These are phyloP conservation scores for Diaporthe longicolla DNA, from an alignment of 2,329 filamentous ascomycete species.

Conservation along the genomic window DNA sequence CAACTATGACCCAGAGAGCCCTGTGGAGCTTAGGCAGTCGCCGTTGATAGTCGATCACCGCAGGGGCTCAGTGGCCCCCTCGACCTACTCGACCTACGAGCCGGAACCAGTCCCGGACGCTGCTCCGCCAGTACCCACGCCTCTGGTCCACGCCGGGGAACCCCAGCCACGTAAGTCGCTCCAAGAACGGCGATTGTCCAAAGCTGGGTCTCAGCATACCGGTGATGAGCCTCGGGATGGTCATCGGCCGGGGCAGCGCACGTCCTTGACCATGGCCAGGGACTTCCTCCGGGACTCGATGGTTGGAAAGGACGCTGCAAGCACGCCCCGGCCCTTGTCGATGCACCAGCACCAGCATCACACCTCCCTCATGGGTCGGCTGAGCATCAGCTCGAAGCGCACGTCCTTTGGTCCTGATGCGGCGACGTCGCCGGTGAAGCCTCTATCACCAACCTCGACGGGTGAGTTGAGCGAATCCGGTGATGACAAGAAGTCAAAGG, in stretches of 20 bases:
- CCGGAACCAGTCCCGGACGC: slow-evolving; percentile 48
- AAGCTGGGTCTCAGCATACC: slow-evolving; percentile 48
- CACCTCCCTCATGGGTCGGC: slow-evolving; percentile 69
- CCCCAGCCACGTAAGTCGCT: slow-evolving; percentile 60
- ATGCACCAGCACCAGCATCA: slow-evolving; percentile 57
- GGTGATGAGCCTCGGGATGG: slow-evolving; percentile 44
- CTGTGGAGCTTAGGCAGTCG: slow-evolving; percentile 70
- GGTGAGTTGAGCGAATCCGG: slow-evolving; percentile 63
- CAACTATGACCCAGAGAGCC: slow-evolving; percentile 57
- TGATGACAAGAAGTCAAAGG: slow-evolving; percentile 59
- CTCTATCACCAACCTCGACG: slow-evolving; percentile 58
- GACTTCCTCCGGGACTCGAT: slow-evolving; percentile 71
- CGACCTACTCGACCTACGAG: slow-evolving; percentile 47
- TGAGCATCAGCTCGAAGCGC: slow-evolving; percentile 74
- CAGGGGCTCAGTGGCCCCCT: slow-evolving; percentile 50
- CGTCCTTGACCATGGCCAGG: slow-evolving; percentile 72
- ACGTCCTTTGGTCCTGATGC: slow-evolving; percentile 66
- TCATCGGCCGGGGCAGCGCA: slow-evolving; percentile 61
- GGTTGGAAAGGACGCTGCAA: slow-evolving; percentile 52
- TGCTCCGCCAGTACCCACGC: slow-evolving; percentile 43
- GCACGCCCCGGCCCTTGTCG: slow-evolving; percentile 59
- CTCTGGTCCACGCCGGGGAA: slow-evolving; percentile 43
- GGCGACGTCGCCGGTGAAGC: slow-evolving; percentile 48
- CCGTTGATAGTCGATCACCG: slow-evolving; percentile 72
- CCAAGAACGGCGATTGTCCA: slow-evolving; percentile 63